A percentile compares a stretch with the other conserved stretches of the same genome.
Conservation (phyloP, 768 basidiomycete species). For the Trametes gibbosa region DNA sequence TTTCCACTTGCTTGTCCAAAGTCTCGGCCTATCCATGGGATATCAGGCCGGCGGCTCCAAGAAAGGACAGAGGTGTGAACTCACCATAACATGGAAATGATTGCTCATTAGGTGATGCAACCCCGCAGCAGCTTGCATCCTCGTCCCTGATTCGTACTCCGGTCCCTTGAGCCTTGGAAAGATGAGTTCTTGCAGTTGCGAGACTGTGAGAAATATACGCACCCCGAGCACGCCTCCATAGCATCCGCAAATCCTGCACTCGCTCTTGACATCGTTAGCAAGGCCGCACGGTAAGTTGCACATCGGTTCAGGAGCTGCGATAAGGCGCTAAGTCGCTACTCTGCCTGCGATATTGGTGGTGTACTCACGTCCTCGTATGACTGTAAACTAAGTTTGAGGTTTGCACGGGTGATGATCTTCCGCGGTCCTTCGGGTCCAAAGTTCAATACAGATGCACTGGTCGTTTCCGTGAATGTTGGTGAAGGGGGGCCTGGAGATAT, state of each 20-base stretch:
- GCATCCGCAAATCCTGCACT: constrained; percentile 86
- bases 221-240: constrained; percentile 83
- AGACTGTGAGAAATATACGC: constrained; percentile 26
- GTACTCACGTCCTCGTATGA: constrained; percentile 75
- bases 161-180: constrained; percentile 68
- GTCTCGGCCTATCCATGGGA: constrained; percentile 62
- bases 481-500: constrained; percentile 66
- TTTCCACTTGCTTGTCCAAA: constrained; percentile 85
- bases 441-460: constrained; percentile 74
- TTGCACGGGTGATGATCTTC: constrained; percentile 78
- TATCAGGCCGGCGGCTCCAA: background rate
- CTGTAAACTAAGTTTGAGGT: constrained; percentile 75
- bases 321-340: constrained; percentile 11
- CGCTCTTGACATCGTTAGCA: constrained; percentile 77
- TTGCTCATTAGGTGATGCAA: constrained; percentile 90
- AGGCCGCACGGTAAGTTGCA: constrained; percentile 75
- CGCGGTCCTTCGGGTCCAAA: constrained; percentile 72
- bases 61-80: constrained; percentile 27
- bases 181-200: background rate
- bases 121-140: constrained; percentile 83
- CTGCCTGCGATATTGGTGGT: background rate
- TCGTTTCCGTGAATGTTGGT: constrained; percentile 80
- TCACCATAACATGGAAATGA: constrained; percentile 87
- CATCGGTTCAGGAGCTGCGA: constrained; percentile 71
- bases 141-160: constrained; percentile 74